Evolutionary conservation across 129 eudicot genomes (phyloP).

Genomic region (Helianthus tuberosus): DNA sequence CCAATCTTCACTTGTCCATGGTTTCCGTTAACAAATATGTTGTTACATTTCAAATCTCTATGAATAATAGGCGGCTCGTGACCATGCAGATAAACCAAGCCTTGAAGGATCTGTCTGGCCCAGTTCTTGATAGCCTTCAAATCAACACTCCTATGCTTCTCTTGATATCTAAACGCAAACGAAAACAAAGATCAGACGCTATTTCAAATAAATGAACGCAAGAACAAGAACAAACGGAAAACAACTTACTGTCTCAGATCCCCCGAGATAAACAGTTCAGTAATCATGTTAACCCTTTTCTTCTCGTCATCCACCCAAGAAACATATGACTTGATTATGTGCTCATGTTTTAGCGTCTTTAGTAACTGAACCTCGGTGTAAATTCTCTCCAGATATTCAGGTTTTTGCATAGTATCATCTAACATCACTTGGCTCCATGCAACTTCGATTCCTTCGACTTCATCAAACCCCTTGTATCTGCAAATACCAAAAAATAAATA

Average conservation of each 20-base stretch:
- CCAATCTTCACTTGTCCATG: slow-evolving; percentile 75
- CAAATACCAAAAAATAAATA: neutral
- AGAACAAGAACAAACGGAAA: neutral
- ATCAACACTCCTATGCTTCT: slow-evolving; percentile 53
- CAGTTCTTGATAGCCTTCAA: slow-evolving; percentile 61
- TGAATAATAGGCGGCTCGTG: slow-evolving; percentile 67
- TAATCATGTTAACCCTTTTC: slow-evolving; percentile 57
- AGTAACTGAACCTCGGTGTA: slow-evolving; percentile 40
- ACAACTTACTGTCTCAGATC: slow-evolving; percentile 51
- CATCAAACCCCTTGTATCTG: slow-evolving; percentile 55
- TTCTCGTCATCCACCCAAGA: slow-evolving; percentile 54
- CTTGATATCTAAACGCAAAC: slow-evolving; percentile 39
- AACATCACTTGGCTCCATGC: slow-evolving; percentile 53
- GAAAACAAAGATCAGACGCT: neutral
- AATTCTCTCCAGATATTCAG: slow-evolving; percentile 31
- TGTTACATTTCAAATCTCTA: slow-evolving; percentile 70
- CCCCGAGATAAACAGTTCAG: slow-evolving; percentile 58
- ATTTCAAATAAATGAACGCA: neutral
- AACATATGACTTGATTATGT: slow-evolving; percentile 43
- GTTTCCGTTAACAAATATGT: slow-evolving; percentile 70
- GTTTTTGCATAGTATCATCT: slow-evolving; percentile 39
- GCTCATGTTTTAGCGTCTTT: slow-evolving; percentile 49
- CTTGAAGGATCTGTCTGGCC: slow-evolving; percentile 59
- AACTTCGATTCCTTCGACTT: slow-evolving; percentile 55
- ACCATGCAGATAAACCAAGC: slow-evolving; percentile 57